phyloP scores from a whole-genome alignment of 306 rosid species.

The Amphicarpaea edgeworthii region DNA sequence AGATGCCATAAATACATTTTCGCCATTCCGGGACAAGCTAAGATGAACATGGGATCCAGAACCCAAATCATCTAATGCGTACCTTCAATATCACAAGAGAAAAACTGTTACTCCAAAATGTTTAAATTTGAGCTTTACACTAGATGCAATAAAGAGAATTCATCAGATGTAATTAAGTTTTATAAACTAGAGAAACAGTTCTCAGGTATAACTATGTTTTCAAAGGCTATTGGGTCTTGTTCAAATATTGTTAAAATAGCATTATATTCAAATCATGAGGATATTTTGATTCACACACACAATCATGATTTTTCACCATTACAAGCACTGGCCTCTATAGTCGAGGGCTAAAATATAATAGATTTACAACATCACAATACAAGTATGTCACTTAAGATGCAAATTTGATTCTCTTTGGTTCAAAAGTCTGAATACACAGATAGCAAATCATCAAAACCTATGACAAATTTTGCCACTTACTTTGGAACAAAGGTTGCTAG shows the following conservation, averaged over 20 bases:
- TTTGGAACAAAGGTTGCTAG: slow-evolving; percentile 91
- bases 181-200: background rate
- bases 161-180: background rate
- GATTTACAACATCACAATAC: background rate
- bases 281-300: background rate
- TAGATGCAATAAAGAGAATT: slow-evolving; percentile 2
- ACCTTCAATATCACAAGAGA: slow-evolving; percentile 62
- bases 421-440: slow-evolving; percentile 2
- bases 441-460: slow-evolving; percentile 25
- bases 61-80: slow-evolving; percentile 76
- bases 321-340: background rate
- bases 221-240: slow-evolving; percentile 6
- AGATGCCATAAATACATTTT: slow-evolving; percentile 80
- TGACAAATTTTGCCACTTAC: slow-evolving; percentile 56
- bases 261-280: background rate
- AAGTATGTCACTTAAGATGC: background rate
- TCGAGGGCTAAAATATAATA: no score
- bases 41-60: slow-evolving; percentile 94
- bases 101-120: slow-evolving; percentile 37
- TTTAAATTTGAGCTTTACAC: background rate
- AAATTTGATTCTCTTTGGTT: slow-evolving; percentile 4
- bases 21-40: slow-evolving; percentile 80
- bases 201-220: background rate
- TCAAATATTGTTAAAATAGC: background rate
- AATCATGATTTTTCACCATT: background rate